Conservation (phyloP, 352 stramenopile species). For the Globisporangium nagaii region DNA sequence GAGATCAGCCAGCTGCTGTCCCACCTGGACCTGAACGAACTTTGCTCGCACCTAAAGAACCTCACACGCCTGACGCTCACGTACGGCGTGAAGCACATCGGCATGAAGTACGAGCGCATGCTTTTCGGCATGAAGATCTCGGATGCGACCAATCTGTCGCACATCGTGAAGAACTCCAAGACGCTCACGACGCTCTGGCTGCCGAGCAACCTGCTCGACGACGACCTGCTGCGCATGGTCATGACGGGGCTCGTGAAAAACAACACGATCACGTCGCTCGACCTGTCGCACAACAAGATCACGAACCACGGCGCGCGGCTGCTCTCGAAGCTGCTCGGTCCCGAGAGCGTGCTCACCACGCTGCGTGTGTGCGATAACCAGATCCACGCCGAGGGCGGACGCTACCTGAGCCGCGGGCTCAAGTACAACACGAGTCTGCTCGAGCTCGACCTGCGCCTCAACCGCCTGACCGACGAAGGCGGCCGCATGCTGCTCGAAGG, state of each 20-base stretch:
- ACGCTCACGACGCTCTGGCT: constrained; percentile 89
- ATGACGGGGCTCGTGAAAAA: constrained; percentile 92
- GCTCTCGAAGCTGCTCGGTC: constrained; percentile 86
- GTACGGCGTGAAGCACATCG: constrained; percentile 88
- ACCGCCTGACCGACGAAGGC: constrained; percentile 89
- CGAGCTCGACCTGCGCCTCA: constrained; percentile 89
- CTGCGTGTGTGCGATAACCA: constrained; percentile 91
- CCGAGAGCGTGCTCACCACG: constrained; percentile 85
- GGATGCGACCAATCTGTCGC: constrained; percentile 86
- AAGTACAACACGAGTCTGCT: constrained; percentile 87
- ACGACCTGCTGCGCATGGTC: constrained; percentile 91
- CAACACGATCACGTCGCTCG: constrained; percentile 89
- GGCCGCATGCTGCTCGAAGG: constrained; percentile 87
- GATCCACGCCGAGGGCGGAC: constrained; percentile 88
- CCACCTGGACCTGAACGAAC: constrained; percentile 84
- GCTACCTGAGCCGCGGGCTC: constrained; percentile 88
- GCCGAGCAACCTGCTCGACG: constrained; percentile 88
- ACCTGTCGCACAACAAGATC: constrained; percentile 95
- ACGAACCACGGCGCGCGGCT: constrained; percentile 90
- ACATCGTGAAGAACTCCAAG: constrained; percentile 76
- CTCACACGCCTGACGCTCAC: constrained; percentile 81
- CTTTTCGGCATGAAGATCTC: constrained; percentile 95
- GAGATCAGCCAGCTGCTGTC: constrained; percentile 84
- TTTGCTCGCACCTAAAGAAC: constrained; percentile 85
- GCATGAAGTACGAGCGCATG: constrained; percentile 94